phyloP scores from a whole-genome alignment of 208 protist species.

The Wallacemonas collosoma region DNA sequence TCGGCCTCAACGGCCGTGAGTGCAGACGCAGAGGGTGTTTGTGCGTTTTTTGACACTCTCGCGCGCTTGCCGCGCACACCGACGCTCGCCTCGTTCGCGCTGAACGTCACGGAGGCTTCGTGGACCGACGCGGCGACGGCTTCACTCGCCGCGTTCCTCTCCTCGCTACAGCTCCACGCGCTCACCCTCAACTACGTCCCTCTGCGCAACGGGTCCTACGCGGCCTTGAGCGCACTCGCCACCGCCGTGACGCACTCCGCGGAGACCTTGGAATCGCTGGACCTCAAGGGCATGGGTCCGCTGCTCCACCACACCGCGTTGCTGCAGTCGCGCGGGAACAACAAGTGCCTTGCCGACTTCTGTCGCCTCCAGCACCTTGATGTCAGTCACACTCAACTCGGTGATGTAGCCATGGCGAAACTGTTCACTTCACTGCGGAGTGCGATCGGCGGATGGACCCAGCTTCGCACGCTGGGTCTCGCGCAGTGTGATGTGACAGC shows the following conservation, averaged over 20 bases:
- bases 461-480: conserved; percentile 50
- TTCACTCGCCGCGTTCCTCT: conserved; percentile 35
- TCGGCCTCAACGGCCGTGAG: too few species aligned
- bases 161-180: conserved; percentile 18
- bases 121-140: conserved; percentile 32
- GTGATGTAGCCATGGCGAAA: conserved; percentile 37
- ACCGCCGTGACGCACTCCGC: conserved; percentile 22
- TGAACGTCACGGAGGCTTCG: conserved; percentile 20
- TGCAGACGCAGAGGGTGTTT: conserved; percentile 8
- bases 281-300: conserved; percentile 36
- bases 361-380: conserved; percentile 36
- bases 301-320: conserved; percentile 28
- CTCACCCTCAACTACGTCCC: conserved; percentile 38
- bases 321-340: not conserved
- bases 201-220: conserved; percentile 24
- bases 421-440: conserved; percentile 33
- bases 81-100: conserved; percentile 30
- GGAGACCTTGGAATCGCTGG: conserved; percentile 29
- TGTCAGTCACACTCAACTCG: conserved; percentile 45
- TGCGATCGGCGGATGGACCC: conserved; percentile 59
- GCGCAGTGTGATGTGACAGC: conserved; percentile 51
- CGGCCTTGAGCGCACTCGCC: conserved; percentile 29
- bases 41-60: conserved; percentile 1
- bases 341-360: conserved; percentile 19
- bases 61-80: conserved; percentile 27